phyloP scores from a whole-genome alignment of 148 eudicot genomes.

The Diospyros kaki region DNA sequence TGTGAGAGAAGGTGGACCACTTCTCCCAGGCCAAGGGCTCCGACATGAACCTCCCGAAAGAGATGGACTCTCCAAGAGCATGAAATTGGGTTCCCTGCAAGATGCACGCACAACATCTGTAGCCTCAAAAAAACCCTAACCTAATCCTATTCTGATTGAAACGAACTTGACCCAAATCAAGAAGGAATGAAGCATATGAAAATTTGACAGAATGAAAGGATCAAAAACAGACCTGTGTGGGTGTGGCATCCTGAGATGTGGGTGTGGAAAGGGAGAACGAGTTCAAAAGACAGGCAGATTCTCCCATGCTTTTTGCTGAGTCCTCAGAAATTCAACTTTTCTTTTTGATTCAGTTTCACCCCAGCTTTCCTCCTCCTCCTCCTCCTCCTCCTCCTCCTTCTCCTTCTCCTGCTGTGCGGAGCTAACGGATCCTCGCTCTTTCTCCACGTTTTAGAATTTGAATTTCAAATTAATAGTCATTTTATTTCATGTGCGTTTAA shows the following conservation, averaged over 20 bases:
- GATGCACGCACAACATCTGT: neutral
- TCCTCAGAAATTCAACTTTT: neutral
- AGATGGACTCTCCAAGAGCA: conserved; percentile 58
- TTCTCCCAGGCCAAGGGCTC: conserved; percentile 80
- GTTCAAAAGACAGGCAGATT: conserved; percentile 4
- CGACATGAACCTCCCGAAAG: conserved; percentile 66
- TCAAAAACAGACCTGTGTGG: neutral
- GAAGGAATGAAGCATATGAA: no score
- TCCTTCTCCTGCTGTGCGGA: no score
- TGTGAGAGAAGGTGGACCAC: conserved; percentile 74
- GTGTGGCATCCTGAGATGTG: no score
- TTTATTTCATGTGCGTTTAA: conserved; percentile 7
- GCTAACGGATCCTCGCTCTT: no score
- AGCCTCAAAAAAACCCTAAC: neutral
- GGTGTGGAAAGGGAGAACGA: neutral
- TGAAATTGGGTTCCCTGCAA: conserved; percentile 46
- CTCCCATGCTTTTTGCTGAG: conserved; percentile 2
- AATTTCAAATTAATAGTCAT: no score
- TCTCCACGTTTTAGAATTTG: no score
- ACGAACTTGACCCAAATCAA: neutral
- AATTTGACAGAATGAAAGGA: no score
- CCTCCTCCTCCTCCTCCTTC: no score
- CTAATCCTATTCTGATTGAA: neutral
- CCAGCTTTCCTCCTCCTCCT: no score
- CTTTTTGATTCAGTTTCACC: neutral